These are phyloP conservation scores for Naganishia sp. DNA, from an alignment of 1,284 basidiomycete species.

Conservation along the genomic window DNA sequence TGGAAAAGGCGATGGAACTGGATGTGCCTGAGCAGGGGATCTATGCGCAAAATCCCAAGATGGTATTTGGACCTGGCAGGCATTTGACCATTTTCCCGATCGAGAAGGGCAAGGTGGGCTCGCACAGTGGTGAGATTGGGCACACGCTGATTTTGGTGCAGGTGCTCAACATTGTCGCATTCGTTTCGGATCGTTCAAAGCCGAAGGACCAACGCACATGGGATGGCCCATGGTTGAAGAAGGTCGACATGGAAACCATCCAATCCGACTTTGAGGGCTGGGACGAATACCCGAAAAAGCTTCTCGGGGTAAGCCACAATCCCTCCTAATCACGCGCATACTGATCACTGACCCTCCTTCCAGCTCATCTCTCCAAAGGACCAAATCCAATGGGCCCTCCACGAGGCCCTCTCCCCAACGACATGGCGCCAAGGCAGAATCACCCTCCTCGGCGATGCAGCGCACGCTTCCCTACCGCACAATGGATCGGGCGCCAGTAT, in stretches of 20 bases:
- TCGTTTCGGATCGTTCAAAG: constrained; percentile 55
- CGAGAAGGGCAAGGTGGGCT: constrained; percentile 40
- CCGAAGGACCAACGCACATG: constrained; percentile 53
- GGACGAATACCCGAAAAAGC: constrained; percentile 57
- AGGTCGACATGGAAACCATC: constrained; percentile 57
- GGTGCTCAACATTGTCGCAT: constrained; percentile 61
- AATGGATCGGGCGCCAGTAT: constrained; percentile 42
- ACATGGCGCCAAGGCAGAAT: constrained; percentile 59
- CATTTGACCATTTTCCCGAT: constrained; percentile 65
- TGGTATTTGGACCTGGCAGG: constrained; percentile 34
- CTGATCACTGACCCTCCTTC: neutral
- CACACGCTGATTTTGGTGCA: constrained; percentile 35
- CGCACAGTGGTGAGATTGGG: neutral
- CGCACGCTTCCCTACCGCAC: constrained; percentile 58
- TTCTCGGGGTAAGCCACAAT: constrained; percentile 42
- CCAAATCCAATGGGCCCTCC: constrained; percentile 64
- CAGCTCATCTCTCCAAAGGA: constrained; percentile 54
- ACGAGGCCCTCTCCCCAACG: constrained; percentile 59
- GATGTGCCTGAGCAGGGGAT: constrained; percentile 32
- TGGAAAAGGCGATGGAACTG: constrained; percentile 36
- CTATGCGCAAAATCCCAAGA: constrained; percentile 24
- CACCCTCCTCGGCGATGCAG: constrained; percentile 64
- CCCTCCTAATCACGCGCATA: neutral
- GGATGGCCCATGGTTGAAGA: constrained; percentile 58
- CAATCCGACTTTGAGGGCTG: constrained; percentile 58